These are phyloP conservation scores for Dendrobium officinale DNA, from an alignment of 106 monocot species.

Conservation along the genomic window DNA sequence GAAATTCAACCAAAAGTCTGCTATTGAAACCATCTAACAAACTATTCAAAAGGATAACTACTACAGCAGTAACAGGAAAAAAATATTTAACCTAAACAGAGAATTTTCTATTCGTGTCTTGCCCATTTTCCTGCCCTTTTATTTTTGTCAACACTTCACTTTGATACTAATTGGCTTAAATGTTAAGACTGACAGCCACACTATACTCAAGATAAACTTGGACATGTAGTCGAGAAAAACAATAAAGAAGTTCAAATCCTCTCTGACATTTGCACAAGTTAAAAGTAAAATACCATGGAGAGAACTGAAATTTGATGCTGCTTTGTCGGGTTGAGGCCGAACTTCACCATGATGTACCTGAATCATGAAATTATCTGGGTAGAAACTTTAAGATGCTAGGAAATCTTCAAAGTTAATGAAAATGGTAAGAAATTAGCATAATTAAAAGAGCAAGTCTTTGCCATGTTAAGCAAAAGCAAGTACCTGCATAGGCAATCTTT, in stretches of 20 bases:
- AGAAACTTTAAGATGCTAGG: not conserved
- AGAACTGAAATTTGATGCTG: conserved; percentile 37
- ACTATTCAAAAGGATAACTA: too few relatives aligned
- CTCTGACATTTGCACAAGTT: not conserved
- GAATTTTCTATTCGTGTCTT: too few relatives aligned
- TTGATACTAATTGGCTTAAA: not conserved
- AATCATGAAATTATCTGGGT: conserved; percentile 8
- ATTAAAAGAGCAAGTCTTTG: not conserved
- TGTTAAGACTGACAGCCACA: not conserved
- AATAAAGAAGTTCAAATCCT: not conserved
- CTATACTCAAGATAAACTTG: too few relatives aligned
- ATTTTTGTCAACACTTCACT: too few relatives aligned
- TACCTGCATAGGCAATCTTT: conserved; percentile 62
- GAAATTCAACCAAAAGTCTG: too few relatives aligned
- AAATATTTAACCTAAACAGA: too few relatives aligned
- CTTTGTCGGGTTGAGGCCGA: conserved; percentile 21
- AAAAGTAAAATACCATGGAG: conserved; percentile 41
- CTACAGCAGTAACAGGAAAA: too few relatives aligned
- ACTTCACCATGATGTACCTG: conserved; percentile 55
- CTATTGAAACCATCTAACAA: too few relatives aligned
- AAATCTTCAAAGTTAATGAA: conserved; percentile 5
- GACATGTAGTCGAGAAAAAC: not conserved
- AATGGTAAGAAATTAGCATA: not conserved
- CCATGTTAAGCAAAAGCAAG: not conserved
- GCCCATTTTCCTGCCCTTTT: too few relatives aligned